A percentile compares a stretch with the other conserved stretches of the same genome.
These are phyloP conservation scores for Mycena sanguinolenta DNA, from an alignment of 768 basidiomycete species.

Conservation along the genomic window DNA sequence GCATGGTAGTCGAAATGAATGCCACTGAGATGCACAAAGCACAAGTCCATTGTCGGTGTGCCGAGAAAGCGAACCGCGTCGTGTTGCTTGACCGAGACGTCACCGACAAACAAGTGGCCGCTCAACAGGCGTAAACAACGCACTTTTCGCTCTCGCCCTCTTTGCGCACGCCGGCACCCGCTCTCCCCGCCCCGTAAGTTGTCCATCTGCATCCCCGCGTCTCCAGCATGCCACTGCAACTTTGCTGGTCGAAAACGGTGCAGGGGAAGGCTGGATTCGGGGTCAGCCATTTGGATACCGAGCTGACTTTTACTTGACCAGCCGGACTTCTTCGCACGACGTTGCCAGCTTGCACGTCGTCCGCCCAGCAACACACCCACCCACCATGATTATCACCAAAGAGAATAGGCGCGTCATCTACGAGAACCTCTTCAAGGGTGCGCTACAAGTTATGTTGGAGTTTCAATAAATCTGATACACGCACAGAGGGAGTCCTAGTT, in stretches of 20 bases:
- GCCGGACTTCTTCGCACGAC: conserved; percentile 30
- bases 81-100: too few relatives aligned
- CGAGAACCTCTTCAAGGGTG: conserved; percentile 99
- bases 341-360: conserved; percentile 30
- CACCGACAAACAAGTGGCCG: too few relatives aligned
- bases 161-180: neutral
- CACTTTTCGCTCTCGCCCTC: too few relatives aligned
- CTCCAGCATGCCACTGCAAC: neutral
- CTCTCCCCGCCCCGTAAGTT: conserved; percentile 20
- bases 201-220: neutral
- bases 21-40: too few relatives aligned
- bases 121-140: too few relatives aligned
- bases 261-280: conserved; percentile 26
- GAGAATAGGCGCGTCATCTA: conserved; percentile 95
- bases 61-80: too few relatives aligned
- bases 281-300: neutral
- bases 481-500: conserved; percentile 94
- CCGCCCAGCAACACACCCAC: conserved; percentile 30
- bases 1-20: too few relatives aligned
- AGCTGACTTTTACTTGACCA: neutral
- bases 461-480: neutral
- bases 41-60: too few relatives aligned
- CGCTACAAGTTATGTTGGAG: conserved; percentile 42
- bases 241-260: conserved; percentile 19
- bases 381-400: conserved; percentile 97